These are phyloP conservation scores for Starmerella davenportii DNA, from an alignment of 805 yeast species.

Conservation along the genomic window DNA sequence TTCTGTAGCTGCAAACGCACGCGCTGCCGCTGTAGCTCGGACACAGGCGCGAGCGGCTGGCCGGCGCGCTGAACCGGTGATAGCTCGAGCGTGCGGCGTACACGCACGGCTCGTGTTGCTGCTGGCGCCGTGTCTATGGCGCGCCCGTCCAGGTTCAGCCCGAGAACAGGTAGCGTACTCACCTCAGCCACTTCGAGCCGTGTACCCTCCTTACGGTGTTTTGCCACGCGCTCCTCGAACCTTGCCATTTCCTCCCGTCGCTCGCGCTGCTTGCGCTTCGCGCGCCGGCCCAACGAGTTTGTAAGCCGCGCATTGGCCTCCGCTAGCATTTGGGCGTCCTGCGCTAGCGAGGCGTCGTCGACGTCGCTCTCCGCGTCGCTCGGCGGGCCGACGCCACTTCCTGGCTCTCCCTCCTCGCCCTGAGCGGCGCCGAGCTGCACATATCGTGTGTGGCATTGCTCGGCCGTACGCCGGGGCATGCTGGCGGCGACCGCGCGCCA, in stretches of 20 bases:
- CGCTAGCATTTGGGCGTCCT: too few relatives aligned
- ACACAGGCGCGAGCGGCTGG: too few relatives aligned
- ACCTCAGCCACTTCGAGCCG: not conserved
- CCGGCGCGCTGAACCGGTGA: too few relatives aligned
- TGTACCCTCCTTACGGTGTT: constrained; percentile 2
- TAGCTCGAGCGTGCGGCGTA: too few relatives aligned
- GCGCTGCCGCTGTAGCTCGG: too few relatives aligned
- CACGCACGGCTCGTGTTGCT: too few relatives aligned
- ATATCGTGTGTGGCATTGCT: constrained; percentile 71
- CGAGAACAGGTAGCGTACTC: not conserved
- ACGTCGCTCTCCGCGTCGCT: too few relatives aligned
- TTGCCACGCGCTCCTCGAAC: constrained; percentile 2
- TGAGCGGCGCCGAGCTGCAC: too few relatives aligned
- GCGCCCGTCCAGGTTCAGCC: not conserved
- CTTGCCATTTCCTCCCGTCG: constrained; percentile 62
- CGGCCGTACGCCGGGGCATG: constrained; percentile 65
- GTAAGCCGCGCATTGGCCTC: constrained; percentile 87
- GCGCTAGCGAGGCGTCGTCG: too few relatives aligned
- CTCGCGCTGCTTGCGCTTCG: constrained; percentile 76
- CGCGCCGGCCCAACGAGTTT: constrained; percentile 87
- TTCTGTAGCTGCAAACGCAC: not conserved
- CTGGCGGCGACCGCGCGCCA: constrained; percentile 78
- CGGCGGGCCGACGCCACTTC: too few relatives aligned
- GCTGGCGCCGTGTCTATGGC: too few relatives aligned
- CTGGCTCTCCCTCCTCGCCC: too few relatives aligned